Evolutionary conservation across 2,329 filamentous ascomycete genomes (phyloP).

Genomic region (Salinomyces thailandicus): DNA sequence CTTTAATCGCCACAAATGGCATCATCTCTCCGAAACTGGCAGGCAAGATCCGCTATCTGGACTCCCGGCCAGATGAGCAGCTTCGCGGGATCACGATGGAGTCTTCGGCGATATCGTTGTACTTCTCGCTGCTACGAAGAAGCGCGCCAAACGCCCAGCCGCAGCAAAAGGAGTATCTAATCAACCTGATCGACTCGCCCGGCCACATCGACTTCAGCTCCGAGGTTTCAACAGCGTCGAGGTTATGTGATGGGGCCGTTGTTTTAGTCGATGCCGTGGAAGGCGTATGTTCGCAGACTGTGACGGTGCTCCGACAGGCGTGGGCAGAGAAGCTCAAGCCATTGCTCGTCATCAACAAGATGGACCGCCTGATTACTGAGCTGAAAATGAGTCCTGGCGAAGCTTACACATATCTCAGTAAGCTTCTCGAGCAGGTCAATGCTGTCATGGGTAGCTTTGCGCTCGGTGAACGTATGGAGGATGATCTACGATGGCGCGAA

Average conservation of each 20-base stretch:
- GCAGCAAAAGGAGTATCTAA: slow-evolving; percentile 76
- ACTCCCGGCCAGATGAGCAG: slow-evolving; percentile 93
- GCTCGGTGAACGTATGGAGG: slow-evolving; percentile 96
- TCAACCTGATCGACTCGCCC: slow-evolving; percentile 96
- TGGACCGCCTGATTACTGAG: slow-evolving; percentile 88
- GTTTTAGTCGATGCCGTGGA: slow-evolving; percentile 95
- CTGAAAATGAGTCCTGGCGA: slow-evolving; percentile 85
- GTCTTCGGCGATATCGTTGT: slow-evolving; percentile 92
- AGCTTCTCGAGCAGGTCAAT: slow-evolving; percentile 89
- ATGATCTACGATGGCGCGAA: slow-evolving; percentile 92
- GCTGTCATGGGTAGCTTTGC: slow-evolving; percentile 96
- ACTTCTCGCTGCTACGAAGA: slow-evolving; percentile 82
- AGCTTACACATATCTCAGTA: slow-evolving; percentile 79
- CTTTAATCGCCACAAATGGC: slow-evolving; percentile 93
- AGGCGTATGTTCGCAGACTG: slow-evolving; percentile 95
- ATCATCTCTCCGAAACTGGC: slow-evolving; percentile 97
- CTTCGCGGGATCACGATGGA: slow-evolving; percentile 99
- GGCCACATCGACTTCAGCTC: slow-evolving; percentile 98
- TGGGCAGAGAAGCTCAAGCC: slow-evolving; percentile 96
- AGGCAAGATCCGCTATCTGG: slow-evolving; percentile 94
- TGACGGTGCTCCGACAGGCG: slow-evolving; percentile 86
- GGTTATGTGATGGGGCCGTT: slow-evolving; percentile 86
- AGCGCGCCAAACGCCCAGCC: slow-evolving; percentile 42
- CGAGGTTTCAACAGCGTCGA: slow-evolving; percentile 90
- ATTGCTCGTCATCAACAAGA: slow-evolving; percentile 93